Conservation (phyloP, 2,329 filamentous ascomycete genomes). For the Clonostachys byssicola region DNA sequence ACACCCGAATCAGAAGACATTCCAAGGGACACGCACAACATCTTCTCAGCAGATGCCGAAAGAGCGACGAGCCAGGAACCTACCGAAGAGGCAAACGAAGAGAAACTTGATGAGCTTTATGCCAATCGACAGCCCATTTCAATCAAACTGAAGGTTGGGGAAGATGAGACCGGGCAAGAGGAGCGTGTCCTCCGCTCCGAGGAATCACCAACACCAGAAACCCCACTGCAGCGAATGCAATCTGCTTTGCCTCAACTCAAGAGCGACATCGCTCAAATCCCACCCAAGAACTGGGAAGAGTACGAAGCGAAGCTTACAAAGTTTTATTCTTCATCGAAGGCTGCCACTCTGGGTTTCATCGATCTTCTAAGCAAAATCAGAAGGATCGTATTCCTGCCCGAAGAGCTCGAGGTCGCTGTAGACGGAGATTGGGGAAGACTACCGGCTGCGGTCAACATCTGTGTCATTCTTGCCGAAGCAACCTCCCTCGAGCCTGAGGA, state of each 20-base stretch:
- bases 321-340: slow-evolving; percentile 5
- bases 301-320: slow-evolving; percentile 14
- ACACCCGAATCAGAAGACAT: no score
- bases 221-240: slow-evolving; percentile 2
- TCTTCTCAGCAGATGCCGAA: no score
- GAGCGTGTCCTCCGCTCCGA: no score
- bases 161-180: no score
- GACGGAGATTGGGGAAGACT: slow-evolving; percentile 16
- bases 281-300: slow-evolving; percentile 8
- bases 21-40: no score
- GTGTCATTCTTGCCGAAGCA: slow-evolving; percentile 5
- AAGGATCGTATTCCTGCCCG: slow-evolving; percentile 15
- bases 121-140: background rate
- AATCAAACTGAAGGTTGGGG: no score
- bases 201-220: background rate
- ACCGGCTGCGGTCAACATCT: slow-evolving; percentile 13
- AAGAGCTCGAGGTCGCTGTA: slow-evolving; percentile 16
- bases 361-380: slow-evolving; percentile 13
- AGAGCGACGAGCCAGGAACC: no score
- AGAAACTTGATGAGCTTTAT: background rate
- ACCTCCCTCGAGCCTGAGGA: slow-evolving; percentile 11
- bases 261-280: slow-evolving; percentile 9
- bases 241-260: slow-evolving; percentile 1
- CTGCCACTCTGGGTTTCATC: slow-evolving; percentile 8
- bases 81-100: background rate